These are phyloP conservation scores for Bolboschoenus planiculmis DNA, from an alignment of 176 grass and related monocot genomes.

Conservation along the genomic window DNA sequence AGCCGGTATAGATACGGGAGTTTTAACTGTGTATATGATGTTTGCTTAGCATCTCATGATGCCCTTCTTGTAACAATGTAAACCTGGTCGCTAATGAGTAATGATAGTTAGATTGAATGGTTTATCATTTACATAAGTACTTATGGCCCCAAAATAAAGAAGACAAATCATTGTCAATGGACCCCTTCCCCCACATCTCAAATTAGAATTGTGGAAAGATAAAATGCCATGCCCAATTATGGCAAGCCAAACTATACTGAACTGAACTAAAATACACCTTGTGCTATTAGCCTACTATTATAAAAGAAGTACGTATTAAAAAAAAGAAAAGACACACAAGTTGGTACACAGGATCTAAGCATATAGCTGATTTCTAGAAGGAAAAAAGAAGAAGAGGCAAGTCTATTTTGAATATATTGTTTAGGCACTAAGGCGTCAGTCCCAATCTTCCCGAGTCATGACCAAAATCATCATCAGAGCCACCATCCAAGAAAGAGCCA, in stretches of 20 bases:
- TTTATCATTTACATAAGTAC: not conserved
- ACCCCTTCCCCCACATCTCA: not conserved
- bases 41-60: not conserved
- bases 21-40: not conserved
- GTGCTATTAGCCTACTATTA: not conserved
- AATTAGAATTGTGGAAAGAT: not conserved
- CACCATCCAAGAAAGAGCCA: constrained; percentile 62
- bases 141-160: not conserved
- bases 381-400: not conserved
- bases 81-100: not conserved
- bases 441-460: constrained; percentile 16
- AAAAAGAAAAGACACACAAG: not conserved
- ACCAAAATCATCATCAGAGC: constrained; percentile 73
- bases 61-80: not conserved
- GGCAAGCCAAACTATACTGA: not conserved
- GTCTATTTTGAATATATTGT: not conserved
- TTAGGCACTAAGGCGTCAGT: not conserved
- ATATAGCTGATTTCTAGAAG: not conserved
- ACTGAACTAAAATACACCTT: not conserved
- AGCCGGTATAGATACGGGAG: not conserved
- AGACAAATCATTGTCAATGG: not conserved
- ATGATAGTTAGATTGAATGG: not conserved
- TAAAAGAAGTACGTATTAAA: not conserved
- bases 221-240: not conserved
- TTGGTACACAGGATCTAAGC: not conserved